These are phyloP conservation scores for Arthrobotrys iridis DNA, from an alignment of 2,329 filamentous ascomycete species.

Conservation along the genomic window DNA sequence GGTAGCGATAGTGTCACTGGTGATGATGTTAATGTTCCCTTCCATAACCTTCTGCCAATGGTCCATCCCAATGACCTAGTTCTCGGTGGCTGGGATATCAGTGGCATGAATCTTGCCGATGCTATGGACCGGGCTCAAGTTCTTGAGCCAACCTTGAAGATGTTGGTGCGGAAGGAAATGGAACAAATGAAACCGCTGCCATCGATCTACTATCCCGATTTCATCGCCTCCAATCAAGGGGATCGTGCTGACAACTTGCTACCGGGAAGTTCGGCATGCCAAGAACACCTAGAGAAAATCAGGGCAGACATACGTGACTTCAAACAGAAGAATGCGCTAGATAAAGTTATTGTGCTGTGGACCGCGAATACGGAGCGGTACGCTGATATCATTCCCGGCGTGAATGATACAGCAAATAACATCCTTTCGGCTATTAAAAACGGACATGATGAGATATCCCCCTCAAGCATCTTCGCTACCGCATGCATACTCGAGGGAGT, in stretches of 20 bases:
- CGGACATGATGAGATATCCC: slow-evolving; percentile 90
- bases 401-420: slow-evolving; percentile 97
- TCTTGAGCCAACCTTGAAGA: slow-evolving; percentile 93
- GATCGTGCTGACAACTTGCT: slow-evolving; percentile 93
- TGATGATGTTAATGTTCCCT: slow-evolving; percentile 93
- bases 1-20: slow-evolving; percentile 84
- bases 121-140: slow-evolving; percentile 97
- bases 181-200: slow-evolving; percentile 84
- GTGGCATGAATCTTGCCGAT: slow-evolving; percentile 83
- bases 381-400: slow-evolving; percentile 82
- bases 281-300: slow-evolving; percentile 89
- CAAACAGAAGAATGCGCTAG: slow-evolving; percentile 82
- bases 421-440: slow-evolving; percentile 84
- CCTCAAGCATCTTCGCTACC: slow-evolving; percentile 94
- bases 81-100: slow-evolving; percentile 98
- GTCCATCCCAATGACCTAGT: slow-evolving; percentile 95
- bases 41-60: slow-evolving; percentile 94
- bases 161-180: slow-evolving; percentile 92
- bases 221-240: slow-evolving; percentile 98
- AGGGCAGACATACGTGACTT: slow-evolving; percentile 94
- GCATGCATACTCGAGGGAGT: slow-evolving; percentile 88
- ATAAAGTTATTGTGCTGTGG: slow-evolving; percentile 98
- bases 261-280: slow-evolving; percentile 74
- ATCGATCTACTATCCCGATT: slow-evolving; percentile 98
- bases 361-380: slow-evolving; percentile 99